phyloP scores from a whole-genome alignment of 2,329 filamentous ascomycete species.

The Emericellopsis cladophorae region DNA sequence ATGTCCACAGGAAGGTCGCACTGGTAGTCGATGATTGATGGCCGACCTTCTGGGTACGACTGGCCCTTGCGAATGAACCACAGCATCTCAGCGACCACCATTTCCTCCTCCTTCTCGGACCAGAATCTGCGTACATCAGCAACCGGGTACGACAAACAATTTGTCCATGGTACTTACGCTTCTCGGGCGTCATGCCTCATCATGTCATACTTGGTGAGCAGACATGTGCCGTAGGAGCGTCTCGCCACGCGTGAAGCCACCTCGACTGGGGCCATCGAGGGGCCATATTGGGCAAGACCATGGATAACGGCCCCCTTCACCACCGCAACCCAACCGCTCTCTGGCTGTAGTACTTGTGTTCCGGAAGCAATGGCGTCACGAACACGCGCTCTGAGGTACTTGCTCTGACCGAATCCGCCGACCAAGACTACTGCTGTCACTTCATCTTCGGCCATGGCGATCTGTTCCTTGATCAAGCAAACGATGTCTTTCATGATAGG shows the following conservation, averaged over 20 bases:
- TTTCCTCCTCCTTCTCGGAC: conserved; percentile 23
- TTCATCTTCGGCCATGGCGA: conserved; percentile 19
- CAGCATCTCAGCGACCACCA: conserved; percentile 22
- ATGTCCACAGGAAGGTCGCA: conserved; percentile 21
- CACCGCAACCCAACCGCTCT: conserved; percentile 35
- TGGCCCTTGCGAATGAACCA: conserved; percentile 26
- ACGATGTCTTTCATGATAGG: conserved; percentile 29
- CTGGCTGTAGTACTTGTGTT: conserved; percentile 32
- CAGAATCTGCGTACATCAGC: conserved; percentile 17
- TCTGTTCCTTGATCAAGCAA: conserved; percentile 26
- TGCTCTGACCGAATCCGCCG: conserved; percentile 33
- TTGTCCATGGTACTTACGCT: conserved; percentile 13
- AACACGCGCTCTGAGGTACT: conserved; percentile 28
- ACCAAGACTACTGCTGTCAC: conserved; percentile 30
- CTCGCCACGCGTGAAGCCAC: conserved; percentile 22
- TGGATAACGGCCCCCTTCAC: conserved; percentile 36
- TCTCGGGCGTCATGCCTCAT: conserved; percentile 20
- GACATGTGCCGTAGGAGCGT: conserved; percentile 21
- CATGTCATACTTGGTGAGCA: conserved; percentile 21
- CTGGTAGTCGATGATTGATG: conserved; percentile 21
- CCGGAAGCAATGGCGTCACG: conserved; percentile 17
- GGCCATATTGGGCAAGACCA: conserved; percentile 17
- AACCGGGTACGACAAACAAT: background rate
- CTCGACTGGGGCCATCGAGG: conserved; percentile 13
- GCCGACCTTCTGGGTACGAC: conserved; percentile 21